phyloP scores from a whole-genome alignment of 371 early-diverging fungal genomes.

The Mortierella sp. region DNA sequence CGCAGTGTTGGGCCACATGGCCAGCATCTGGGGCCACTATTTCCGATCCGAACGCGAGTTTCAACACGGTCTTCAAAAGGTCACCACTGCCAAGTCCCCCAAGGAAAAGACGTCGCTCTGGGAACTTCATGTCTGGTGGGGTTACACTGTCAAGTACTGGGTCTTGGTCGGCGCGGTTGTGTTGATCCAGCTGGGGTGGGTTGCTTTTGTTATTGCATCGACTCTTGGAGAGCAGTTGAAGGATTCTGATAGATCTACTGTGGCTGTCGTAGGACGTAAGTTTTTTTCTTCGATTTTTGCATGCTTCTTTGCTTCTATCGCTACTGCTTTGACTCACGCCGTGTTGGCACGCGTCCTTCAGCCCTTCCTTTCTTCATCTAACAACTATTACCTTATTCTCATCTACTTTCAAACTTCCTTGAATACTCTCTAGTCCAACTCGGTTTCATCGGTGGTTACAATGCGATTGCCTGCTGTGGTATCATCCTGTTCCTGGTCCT shows the following conservation, averaged over 20 bases:
- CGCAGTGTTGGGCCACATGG: constrained; percentile 38
- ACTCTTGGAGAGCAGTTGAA: background rate
- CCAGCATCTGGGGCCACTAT: constrained; percentile 56
- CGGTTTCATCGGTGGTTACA: constrained; percentile 44
- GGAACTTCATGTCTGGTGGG: constrained; percentile 53
- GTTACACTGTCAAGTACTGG: constrained; percentile 56
- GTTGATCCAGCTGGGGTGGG: constrained; percentile 33
- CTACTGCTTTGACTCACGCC: background rate
- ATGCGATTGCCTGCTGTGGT: constrained; percentile 40
- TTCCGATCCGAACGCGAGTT: constrained; percentile 57
- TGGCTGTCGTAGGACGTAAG: constrained; percentile 22
- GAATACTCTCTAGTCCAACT: constrained; percentile 7
- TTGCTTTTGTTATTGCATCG: constrained; percentile 18
- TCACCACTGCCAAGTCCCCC: constrained; percentile 33
- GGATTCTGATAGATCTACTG: constrained; percentile 1
- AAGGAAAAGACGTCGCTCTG: constrained; percentile 49
- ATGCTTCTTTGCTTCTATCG: background rate
- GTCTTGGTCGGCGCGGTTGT: constrained; percentile 30
- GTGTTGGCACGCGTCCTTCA: background rate
- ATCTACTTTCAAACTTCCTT: background rate
- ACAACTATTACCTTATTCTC: background rate
- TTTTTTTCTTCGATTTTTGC: background rate
- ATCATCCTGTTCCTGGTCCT: constrained; percentile 54
- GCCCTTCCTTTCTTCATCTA: background rate
- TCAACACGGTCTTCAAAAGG: constrained; percentile 52